Conservation (phyloP, 306 rosid genomes). For the Mucuna pruriens region DNA sequence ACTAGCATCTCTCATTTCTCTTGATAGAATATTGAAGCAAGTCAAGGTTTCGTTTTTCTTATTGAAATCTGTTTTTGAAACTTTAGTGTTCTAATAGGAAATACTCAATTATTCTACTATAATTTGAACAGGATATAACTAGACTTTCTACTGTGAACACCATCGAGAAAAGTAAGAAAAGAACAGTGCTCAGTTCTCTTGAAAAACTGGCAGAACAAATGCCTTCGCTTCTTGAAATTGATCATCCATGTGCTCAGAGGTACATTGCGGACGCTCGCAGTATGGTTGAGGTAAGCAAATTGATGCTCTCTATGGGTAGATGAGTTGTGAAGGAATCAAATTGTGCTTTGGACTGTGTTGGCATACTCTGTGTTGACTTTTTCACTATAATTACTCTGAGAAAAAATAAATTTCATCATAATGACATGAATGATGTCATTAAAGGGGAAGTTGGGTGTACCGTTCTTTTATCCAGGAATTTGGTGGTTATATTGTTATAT, state of each 20-base stretch:
- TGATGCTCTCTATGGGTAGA: not conserved
- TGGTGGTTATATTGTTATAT: no score
- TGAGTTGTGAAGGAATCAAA: not conserved
- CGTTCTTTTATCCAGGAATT: no score
- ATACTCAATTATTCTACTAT: not conserved
- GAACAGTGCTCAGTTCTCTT: constrained; percentile 64
- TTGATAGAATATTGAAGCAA: constrained; percentile 80
- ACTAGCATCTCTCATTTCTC: constrained; percentile 86
- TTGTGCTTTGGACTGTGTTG: not conserved
- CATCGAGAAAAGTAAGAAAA: constrained; percentile 68
- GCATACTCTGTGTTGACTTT: not conserved
- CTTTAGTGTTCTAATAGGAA: not conserved
- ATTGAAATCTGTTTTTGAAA: not conserved
- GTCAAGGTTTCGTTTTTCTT: constrained; percentile 59
- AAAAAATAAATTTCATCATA: not conserved
- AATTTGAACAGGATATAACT: constrained; percentile 59
- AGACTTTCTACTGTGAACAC: constrained; percentile 61
- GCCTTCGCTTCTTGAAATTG: constrained; percentile 87
- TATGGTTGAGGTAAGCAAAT: constrained; percentile 60
- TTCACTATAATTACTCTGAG: not conserved
- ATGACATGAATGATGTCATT: not conserved
- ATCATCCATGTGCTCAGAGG: constrained; percentile 79
- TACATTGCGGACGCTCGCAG: constrained; percentile 67
- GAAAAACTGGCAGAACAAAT: constrained; percentile 70
- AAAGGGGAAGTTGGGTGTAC: no score